Percentiles rank a stretch among this genome's conserved stretches.
Evolutionary conservation across 306 rosid species (phyloP).

Genomic region (Begonia peltatifolia): DNA sequence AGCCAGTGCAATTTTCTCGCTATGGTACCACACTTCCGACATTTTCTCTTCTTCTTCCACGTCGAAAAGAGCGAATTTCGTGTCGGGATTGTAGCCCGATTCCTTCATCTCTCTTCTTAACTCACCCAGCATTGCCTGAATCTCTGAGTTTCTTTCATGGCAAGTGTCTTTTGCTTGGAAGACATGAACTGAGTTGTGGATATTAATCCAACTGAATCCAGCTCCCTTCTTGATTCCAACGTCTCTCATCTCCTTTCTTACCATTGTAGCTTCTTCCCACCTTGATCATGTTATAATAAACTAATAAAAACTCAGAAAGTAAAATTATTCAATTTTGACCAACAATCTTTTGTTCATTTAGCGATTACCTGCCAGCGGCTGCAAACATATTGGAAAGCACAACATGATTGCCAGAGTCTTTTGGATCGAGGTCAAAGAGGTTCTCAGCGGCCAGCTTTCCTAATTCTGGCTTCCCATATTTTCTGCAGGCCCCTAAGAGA

Average conservation of each 20-base stretch:
- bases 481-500: conserved; percentile 65
- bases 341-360: neutral
- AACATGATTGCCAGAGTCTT: conserved; percentile 80
- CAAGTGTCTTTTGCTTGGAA: conserved; percentile 70
- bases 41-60: conserved; percentile 65
- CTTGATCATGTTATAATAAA: conserved; percentile 17
- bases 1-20: conserved; percentile 74
- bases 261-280: conserved; percentile 81
- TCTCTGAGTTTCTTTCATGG: conserved; percentile 50
- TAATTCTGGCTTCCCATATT: conserved; percentile 50
- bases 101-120: conserved; percentile 44
- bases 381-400: conserved; percentile 77
- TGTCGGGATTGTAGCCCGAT: conserved; percentile 54
- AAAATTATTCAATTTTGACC: too few species aligned
- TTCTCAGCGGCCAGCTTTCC: conserved; percentile 73
- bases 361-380: conserved; percentile 61
- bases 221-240: conserved; percentile 62
- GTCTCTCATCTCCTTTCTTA: conserved; percentile 69
- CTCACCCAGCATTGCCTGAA: conserved; percentile 51
- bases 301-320: too few species aligned
- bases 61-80: conserved; percentile 56
- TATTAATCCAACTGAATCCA: conserved; percentile 72
- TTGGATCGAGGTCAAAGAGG: conserved; percentile 68
- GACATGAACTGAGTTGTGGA: conserved; percentile 44
- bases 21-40: conserved; percentile 69